Base-by-base conservation (phyloP, 805 yeast genomes). In the Danielia reshetovae region DNA sequence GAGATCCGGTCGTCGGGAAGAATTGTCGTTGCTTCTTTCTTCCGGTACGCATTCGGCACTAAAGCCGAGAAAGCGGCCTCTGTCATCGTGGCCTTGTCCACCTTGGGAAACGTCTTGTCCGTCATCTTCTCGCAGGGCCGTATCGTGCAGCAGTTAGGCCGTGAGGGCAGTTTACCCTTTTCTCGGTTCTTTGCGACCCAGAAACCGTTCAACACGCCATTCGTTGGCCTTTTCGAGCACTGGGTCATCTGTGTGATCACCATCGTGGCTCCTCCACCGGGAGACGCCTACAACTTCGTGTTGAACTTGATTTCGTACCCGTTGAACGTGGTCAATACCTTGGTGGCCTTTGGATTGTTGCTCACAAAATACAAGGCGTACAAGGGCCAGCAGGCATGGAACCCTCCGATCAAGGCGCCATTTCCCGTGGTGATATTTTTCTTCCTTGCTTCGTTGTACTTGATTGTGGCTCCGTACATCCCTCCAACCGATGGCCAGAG, bases 41-140 rank as follows among this genome's bases (percentile, higher is more conserved):
- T 86, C 62, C 74, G 67, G 39, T 74, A 75, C 43, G 88, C 81
- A 2, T 85, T 85, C 55, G 87, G 87, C 35, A 61, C 70, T 13
- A 62, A 59, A 8, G 93, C 87, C 13, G 81, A 77, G 57, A 78
- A 64, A 51, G 93, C 89, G 3, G 72, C 85, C 7, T 76, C 88
- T 9, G 88, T 79, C 1, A 80, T 85, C 53, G 90, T 85, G 30
- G 93, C 94, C 3, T 64, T 86, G 33, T 75, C 85, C 51, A 88
- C 94, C 3, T 65, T 82, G 40, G 95, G 94, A 40, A 86, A 85
- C 52, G 90, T 86, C 29, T 55, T 85, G 59, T 75, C 88, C 12
- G 95, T 85, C 26, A 79, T 81, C 35, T 81, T 83, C 52, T 77
- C 90, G 4, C 94, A 85, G 59, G 89, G 90, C 36, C 73, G 95